phyloP scores from a whole-genome alignment of 2,329 filamentous ascomycete genomes.

The Aureobasidium pullulans region DNA sequence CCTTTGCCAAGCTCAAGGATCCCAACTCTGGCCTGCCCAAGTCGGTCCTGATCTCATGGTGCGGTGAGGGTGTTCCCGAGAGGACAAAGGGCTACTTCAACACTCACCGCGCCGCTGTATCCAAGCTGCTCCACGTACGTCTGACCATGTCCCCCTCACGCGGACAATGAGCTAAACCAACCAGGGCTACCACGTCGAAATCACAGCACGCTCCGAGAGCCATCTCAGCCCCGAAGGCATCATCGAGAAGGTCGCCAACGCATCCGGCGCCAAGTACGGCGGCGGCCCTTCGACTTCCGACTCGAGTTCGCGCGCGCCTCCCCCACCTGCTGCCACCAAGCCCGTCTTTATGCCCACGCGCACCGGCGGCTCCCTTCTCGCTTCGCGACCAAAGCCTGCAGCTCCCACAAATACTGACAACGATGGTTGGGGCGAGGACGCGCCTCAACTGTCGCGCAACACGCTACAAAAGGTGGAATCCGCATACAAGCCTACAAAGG shows the following conservation, averaged over 20 bases:
- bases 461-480: conserved; percentile 86
- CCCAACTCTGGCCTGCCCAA: conserved; percentile 86
- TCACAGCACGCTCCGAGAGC: conserved; percentile 84
- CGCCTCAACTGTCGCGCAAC: conserved; percentile 78
- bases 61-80: conserved; percentile 95
- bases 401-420: conserved; percentile 57
- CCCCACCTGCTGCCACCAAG: conserved; percentile 72
- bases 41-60: conserved; percentile 90
- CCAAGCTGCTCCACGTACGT: conserved; percentile 76
- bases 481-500: conserved; percentile 91
- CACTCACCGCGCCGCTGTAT: conserved; percentile 81
- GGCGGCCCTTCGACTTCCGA: conserved; percentile 49
- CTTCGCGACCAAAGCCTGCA: conserved; percentile 52
- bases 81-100: conserved; percentile 98
- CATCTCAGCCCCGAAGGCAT: conserved; percentile 84
- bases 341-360: conserved; percentile 82
- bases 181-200: conserved; percentile 89
- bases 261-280: conserved; percentile 91
- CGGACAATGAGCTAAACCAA: conserved; percentile 14
- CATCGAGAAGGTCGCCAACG: conserved; percentile 86
- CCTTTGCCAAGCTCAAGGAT: conserved; percentile 93
- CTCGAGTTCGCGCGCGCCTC: conserved; percentile 43
- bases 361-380: conserved; percentile 49
- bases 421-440: conserved; percentile 93
- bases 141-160: conserved; percentile 13